phyloP scores from a whole-genome alignment of 106 monocot species.

The Acanthochlamys bracteata region DNA sequence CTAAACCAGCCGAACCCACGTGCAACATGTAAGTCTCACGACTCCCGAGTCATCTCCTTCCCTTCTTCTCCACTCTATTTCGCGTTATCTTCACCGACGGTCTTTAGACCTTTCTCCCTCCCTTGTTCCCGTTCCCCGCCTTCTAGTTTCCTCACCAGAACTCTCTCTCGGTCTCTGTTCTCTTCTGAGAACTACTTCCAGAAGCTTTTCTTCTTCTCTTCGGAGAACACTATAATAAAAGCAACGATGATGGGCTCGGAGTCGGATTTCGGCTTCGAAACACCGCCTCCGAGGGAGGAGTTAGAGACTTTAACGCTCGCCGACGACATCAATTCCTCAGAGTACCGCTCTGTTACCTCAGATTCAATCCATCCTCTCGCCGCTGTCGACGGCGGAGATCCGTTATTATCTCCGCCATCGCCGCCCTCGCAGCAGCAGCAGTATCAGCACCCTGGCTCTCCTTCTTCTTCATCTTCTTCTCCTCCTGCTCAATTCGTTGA shows the following conservation, averaged over 20 bases:
- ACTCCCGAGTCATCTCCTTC: too few relatives aligned
- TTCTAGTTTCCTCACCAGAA: too few relatives aligned
- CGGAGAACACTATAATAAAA: neutral
- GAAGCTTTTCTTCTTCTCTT: neutral
- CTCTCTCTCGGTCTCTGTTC: neutral
- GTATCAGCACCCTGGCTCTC: neutral
- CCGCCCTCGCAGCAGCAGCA: neutral
- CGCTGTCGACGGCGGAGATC: slow-evolving; percentile 4
- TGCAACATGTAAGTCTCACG: too few relatives aligned
- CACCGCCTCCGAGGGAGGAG: slow-evolving; percentile 27
- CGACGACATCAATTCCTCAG: slow-evolving; percentile 12
- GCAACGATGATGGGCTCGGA: slow-evolving; percentile 20
- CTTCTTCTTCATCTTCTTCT: slow-evolving; percentile 24
- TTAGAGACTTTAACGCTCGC: slow-evolving; percentile 56
- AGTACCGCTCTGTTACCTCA: slow-evolving; percentile 6
- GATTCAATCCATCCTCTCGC: slow-evolving; percentile 21
- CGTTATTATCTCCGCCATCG: slow-evolving; percentile 7
- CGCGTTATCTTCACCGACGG: too few relatives aligned
- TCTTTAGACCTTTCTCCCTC: too few relatives aligned
- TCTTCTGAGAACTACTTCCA: too few relatives aligned
- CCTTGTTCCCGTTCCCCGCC: too few relatives aligned
- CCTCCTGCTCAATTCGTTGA: slow-evolving; percentile 41
- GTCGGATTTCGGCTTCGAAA: slow-evolving; percentile 1
- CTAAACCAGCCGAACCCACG: too few relatives aligned
- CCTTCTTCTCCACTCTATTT: too few relatives aligned